Evolutionary conservation across 257 asterid species (phyloP).

Genomic region (Solanum stenotomum): DNA sequence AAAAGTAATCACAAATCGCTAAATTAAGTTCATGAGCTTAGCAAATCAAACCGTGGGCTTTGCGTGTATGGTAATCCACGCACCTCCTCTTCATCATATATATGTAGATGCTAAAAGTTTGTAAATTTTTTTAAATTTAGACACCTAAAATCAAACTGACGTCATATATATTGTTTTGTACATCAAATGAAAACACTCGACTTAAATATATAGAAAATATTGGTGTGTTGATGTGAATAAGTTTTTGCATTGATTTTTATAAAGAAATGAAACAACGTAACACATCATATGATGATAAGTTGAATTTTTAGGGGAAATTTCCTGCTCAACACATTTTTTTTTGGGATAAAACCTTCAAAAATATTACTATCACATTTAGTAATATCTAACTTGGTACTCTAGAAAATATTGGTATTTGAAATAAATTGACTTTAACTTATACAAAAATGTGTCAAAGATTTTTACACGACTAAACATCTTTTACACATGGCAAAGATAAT

Average conservation of each 20-base stretch:
- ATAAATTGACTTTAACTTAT: background rate
- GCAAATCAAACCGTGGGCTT: background rate
- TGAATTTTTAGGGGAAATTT: background rate
- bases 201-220: background rate
- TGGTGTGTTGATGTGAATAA: background rate
- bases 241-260: background rate
- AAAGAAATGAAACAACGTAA: background rate
- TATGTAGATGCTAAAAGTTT: too few relatives aligned
- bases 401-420: background rate
- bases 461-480: too few relatives aligned
- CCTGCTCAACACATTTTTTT: background rate
- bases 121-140: too few relatives aligned
- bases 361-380: background rate
- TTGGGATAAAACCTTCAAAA: too few relatives aligned
- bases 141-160: too few relatives aligned
- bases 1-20: too few relatives aligned
- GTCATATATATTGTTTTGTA: too few relatives aligned
- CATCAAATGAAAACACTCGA: background rate
- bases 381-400: background rate
- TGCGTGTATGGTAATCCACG: background rate
- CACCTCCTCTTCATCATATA: background rate
- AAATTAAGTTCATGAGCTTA: background rate
- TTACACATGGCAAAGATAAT: too few relatives aligned
- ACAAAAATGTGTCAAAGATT: background rate
- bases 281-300: background rate